These are phyloP conservation scores for Helotiales sp. DNA, from an alignment of 2,329 filamentous ascomycete species.

Conservation along the genomic window DNA sequence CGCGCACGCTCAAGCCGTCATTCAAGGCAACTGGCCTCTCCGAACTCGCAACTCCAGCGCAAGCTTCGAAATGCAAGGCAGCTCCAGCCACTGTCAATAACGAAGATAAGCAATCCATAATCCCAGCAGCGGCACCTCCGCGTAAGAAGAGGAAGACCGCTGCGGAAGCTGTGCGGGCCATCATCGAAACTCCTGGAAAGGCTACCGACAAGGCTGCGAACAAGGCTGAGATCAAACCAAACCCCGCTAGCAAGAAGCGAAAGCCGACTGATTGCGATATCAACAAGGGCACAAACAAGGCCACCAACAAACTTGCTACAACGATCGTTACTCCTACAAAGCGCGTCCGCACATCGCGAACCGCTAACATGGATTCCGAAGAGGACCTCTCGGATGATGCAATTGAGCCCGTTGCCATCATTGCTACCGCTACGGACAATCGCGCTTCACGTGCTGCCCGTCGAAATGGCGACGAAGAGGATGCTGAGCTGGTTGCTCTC, in stretches of 20 bases:
- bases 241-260: not conserved
- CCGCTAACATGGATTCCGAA: not conserved
- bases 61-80: not conserved
- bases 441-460: constrained; percentile 1
- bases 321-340: not conserved
- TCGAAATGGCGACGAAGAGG: constrained; percentile 3
- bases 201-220: not conserved
- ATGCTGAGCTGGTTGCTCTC: constrained; percentile 2
- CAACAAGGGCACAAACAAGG: not conserved
- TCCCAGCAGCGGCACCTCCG: not conserved
- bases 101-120: too few relatives aligned
- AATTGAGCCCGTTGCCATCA: not conserved
- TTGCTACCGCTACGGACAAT: not conserved
- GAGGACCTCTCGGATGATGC: not conserved
- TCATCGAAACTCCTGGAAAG: not conserved
- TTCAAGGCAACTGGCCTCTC: not conserved
- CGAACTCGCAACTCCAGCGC: not conserved
- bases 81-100: not conserved
- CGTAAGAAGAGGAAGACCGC: not conserved
- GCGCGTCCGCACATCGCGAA: constrained; percentile 1
- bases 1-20: not conserved
- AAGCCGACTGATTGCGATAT: not conserved
- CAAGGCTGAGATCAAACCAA: not conserved
- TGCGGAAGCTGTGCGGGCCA: not conserved
- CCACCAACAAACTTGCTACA: not conserved